Evolutionary conservation across 176 grass and related monocot genomes (phyloP), one percentile per base, ranked within the genome.

Genomic region (Cymbopogon citratus): DNA sequence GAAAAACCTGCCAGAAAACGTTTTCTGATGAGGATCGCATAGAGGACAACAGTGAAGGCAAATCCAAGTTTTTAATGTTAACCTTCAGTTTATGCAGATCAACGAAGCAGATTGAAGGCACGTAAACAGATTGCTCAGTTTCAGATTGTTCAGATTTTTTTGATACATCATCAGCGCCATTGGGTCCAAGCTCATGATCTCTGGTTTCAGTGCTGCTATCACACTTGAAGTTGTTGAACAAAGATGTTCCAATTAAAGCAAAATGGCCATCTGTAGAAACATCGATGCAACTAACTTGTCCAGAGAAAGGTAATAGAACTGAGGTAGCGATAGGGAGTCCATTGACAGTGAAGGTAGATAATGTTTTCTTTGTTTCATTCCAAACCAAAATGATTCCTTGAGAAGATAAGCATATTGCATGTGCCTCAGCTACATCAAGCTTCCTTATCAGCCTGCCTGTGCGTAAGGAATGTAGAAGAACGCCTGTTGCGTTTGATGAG

Each of bases 321-420:
- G 89, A 88, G 44, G 77, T 93, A 28, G 89, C 84, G 82, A 93
- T 88, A 57, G 80, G 92, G 48, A 95, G 79, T 64, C 96, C 96
- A 89, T 99, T 99, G 56, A 99, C 93, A 14, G 93, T 95, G 80
- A 99, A 95, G 81, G 89, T 95, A 75, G 89, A 99, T 71, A 99
- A 76, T 35, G 60, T 95, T 91, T 95, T 93, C 66, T 83, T 86
- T 65, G 80, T 75, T 85, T 87, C 87, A 57, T 89, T 95, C 96
- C 96, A 99, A 83, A 91, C 77, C 80, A 99, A 88, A 68, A 99
- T 80, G n/a, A 95, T 68, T 71, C 96, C 96, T 83, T 95, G 85
- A 89, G 82, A 93, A 80, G 96, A 99, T 59, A 99, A 82, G 45
- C 92, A 71, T 64, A 95, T 75, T 73, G 74, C 46, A 86, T 91